Base-by-base conservation (phyloP, 208 protist species). In the Porcisia hertigi region DNA sequence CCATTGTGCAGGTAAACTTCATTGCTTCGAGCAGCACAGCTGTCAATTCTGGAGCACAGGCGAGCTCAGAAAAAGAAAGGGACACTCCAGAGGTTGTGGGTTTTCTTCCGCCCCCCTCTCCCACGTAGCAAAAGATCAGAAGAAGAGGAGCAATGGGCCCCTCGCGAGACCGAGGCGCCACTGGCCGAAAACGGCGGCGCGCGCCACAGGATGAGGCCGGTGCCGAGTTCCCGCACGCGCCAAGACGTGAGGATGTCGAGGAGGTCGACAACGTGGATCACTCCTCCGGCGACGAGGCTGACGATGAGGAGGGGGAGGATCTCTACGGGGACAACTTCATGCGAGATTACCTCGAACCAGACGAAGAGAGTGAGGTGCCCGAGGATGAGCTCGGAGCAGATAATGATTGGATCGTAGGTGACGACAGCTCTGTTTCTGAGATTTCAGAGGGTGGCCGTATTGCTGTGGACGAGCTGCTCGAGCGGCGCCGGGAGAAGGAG, bases 281-380 rank as follows among this genome's bases (percentile, higher is more conserved):
- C 74, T 71, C 70, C 69, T 88, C 81, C 77, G 49, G 67, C 34
- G 69, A 69, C 8, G 78, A 80, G 45, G 77, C 69, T 43, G 76
- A 80, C 16, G 86, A 89, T 52, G 85, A 86, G 52, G 93, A 97
- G 74, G 91, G 94, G 63, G 94, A 97, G 78, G 94, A 97, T 77
- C 86, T 97, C 34, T 97, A 91, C 73, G 94, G 91, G 6, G 94
- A 97, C 30, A 88, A 96, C 81, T 97, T 90, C 82, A 94, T 96
- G 86, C 87, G 76, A 43, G 94, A 97, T 75, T 97, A 97, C 83
- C 80, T 96, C 34, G 75, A 90, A 49, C 86, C 86, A 3, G 92
- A 96, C 53, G 88, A 94, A 70, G 94, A 97, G 81, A 92, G 86
- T 79, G 90, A 95, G 67, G 79, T 81, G 39, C 34, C 82, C 0